Percentiles rank a stretch among this genome's conserved stretches.
phyloP scores from a whole-genome alignment of 805 yeast genomes.

The Ogataea pignaliae region DNA sequence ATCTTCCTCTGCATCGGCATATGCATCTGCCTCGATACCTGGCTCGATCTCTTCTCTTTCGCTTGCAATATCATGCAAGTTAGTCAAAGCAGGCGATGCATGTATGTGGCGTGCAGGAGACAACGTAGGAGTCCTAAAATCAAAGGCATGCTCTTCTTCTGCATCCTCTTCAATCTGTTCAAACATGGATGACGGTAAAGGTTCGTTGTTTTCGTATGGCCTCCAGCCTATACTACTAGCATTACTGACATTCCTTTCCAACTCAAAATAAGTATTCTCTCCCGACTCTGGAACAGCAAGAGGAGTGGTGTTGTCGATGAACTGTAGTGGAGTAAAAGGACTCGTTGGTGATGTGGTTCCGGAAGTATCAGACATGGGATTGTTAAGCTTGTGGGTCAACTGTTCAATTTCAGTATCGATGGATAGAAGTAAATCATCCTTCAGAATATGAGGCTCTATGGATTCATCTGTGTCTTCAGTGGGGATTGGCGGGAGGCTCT shows the following conservation, averaged over 20 bases:
- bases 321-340: slow-evolving; percentile 1
- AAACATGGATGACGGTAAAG: not conserved
- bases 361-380: not conserved
- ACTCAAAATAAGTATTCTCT: slow-evolving; percentile 4
- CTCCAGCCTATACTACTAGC: slow-evolving; percentile 8
- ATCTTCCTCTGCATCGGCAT: not conserved
- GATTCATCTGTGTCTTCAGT: not conserved
- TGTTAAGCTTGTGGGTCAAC: not conserved
- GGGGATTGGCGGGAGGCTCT: not conserved
- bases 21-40: not conserved
- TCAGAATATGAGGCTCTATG: not conserved
- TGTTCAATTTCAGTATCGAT: slow-evolving; percentile 9
- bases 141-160: not conserved
- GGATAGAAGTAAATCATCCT: not conserved
- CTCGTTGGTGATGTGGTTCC: not conserved
- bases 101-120: too few species aligned
- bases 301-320: not conserved
- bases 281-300: not conserved
- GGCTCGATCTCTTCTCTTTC: not conserved
- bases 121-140: too few species aligned
- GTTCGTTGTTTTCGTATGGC: slow-evolving; percentile 4
- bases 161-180: not conserved
- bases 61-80: too few species aligned
- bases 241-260: slow-evolving; percentile 2
- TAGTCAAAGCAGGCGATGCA: too few species aligned